These are phyloP conservation scores for Termitomyces sp. DNA, from an alignment of 768 basidiomycete species.

Conservation along the genomic window DNA sequence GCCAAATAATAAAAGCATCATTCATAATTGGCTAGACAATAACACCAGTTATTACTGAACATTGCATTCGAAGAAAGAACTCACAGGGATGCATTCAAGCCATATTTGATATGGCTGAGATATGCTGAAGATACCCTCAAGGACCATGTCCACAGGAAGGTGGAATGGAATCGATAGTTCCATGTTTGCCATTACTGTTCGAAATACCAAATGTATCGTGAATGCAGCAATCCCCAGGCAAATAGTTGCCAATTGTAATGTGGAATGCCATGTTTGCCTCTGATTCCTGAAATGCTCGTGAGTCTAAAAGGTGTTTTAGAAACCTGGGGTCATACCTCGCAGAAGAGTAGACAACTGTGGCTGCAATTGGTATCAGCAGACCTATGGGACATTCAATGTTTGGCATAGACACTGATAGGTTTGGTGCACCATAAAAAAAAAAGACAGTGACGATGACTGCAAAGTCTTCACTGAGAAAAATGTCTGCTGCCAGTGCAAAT, in stretches of 20 bases:
- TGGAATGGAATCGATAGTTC: no score
- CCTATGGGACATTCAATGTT: neutral
- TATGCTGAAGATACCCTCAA: no score
- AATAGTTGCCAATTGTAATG: neutral
- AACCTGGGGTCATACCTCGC: neutral
- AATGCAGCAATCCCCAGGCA: neutral
- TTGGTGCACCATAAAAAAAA: no score
- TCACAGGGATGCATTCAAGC: neutral
- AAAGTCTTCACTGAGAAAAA: no score
- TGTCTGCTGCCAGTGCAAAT: no score
- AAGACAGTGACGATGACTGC: no score
- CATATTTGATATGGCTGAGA: neutral
- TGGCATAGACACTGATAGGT: neutral
- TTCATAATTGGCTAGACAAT: neutral
- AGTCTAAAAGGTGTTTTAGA: neutral
- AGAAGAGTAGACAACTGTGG: neutral
- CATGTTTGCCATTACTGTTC: no score
- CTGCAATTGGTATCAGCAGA: neutral
- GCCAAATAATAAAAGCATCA: neutral
- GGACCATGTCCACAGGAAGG: no score
- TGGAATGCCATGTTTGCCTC: neutral
- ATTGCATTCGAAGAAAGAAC: neutral
- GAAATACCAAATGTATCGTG: neutral
- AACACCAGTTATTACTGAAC: neutral
- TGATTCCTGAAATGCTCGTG: neutral